A percentile compares a stretch with the other conserved stretches of the same genome.
phyloP scores from a whole-genome alignment of 2,329 filamentous ascomycete genomes.

The Fonsecaea erecta region DNA sequence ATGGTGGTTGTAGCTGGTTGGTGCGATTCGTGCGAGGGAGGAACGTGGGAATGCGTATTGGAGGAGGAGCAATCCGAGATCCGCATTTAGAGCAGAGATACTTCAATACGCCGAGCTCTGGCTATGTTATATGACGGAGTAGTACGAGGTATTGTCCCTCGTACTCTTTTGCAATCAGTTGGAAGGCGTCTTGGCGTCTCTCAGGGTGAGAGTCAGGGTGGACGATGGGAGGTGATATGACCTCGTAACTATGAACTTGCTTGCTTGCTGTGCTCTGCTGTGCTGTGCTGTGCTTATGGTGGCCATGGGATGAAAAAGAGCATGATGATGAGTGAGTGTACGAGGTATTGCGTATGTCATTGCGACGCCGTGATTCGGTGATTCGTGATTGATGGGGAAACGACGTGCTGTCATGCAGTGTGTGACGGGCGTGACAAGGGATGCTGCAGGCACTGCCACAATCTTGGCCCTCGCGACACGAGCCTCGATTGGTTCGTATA shows the following conservation, averaged over 20 bases:
- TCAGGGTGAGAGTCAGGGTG: too few species aligned
- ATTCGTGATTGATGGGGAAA: constrained; percentile 13
- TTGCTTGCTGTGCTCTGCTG: background rate
- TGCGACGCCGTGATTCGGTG: background rate
- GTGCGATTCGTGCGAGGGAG: background rate
- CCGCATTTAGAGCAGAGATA: too few species aligned
- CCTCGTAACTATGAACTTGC: too few species aligned
- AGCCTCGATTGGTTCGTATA: constrained; percentile 7
- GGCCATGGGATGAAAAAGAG: background rate
- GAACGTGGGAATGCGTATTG: constrained; percentile 13
- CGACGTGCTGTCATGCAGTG: too few species aligned
- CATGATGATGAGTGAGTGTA: background rate
- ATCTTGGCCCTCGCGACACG: background rate
- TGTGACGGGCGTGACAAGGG: too few species aligned
- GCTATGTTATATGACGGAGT: too few species aligned
- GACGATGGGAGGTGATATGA: too few species aligned
- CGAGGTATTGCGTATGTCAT: constrained; percentile 1
- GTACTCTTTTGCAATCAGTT: too few species aligned
- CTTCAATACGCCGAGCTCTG: too few species aligned
- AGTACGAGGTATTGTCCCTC: too few species aligned
- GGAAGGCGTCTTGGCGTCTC: too few species aligned
- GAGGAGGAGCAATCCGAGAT: constrained; percentile 5
- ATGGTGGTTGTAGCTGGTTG: background rate
- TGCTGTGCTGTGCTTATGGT: constrained; percentile 1
- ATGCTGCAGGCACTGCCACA: constrained; percentile 28